Conservation (phyloP, 208 protist genomes). For the Acanthamoeba divionensis region DNA sequence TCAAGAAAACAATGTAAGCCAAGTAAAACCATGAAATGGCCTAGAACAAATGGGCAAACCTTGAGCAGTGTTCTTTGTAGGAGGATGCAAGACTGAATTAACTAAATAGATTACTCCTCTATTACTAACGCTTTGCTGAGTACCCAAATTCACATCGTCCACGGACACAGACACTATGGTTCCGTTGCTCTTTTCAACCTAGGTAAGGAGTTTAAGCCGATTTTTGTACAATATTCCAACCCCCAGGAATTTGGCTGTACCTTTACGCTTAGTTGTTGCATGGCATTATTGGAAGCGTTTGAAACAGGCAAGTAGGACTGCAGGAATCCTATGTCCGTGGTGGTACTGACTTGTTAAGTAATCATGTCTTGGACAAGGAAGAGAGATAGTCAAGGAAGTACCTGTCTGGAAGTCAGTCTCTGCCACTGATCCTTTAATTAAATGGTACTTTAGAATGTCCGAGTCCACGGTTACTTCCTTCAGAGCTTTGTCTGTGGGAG, state of each 20-base stretch:
- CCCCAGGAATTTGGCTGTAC: background rate
- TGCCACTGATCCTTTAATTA: no score
- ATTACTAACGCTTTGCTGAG: background rate
- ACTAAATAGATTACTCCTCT: background rate
- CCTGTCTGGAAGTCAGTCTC: background rate
- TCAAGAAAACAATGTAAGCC: background rate
- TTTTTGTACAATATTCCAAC: background rate
- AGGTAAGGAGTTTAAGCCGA: background rate
- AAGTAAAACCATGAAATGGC: background rate
- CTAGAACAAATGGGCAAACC: background rate
- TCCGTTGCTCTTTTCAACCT: background rate
- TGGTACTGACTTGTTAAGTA: no score
- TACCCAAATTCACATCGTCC: background rate
- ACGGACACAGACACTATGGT: background rate
- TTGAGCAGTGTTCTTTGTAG: conserved; percentile 8
- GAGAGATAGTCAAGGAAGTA: background rate
- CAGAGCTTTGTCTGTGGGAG: conserved; percentile 8
- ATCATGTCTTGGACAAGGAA: no score
- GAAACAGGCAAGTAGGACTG: no score
- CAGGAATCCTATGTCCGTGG: no score
- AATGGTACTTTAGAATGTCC: no score
- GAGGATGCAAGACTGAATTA: background rate
- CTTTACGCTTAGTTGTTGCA: background rate
- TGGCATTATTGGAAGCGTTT: background rate
- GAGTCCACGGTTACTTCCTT: background rate